These are phyloP conservation scores for Tetrahymena thermophila DNA, from an alignment of 73 alveolate genomes.

Conservation along the genomic window DNA sequence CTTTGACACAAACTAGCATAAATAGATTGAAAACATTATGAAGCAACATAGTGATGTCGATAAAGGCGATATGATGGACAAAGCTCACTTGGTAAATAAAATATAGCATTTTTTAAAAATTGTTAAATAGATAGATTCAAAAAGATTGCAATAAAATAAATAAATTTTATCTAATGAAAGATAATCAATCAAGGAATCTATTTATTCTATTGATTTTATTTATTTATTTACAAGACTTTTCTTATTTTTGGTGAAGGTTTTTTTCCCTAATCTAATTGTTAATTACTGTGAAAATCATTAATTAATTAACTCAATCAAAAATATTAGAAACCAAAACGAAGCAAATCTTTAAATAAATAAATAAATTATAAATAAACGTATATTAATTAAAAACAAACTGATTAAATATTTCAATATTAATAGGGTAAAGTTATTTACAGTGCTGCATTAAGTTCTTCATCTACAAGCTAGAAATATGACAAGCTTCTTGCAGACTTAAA, in stretches of 20 bases:
- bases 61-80: not conserved
- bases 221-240: too few relatives aligned
- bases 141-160: not conserved
- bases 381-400: not conserved
- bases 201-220: too few relatives aligned
- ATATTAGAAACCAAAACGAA: too few relatives aligned
- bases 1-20: not conserved
- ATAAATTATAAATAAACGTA: not conserved
- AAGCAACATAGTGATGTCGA: not conserved
- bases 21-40: not conserved
- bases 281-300: too few relatives aligned
- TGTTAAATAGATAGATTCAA: too few relatives aligned
- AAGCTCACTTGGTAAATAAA: not conserved
- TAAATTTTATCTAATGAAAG: not conserved
- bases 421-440: not conserved
- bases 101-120: too few relatives aligned
- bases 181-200: too few relatives aligned
- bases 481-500: not conserved
- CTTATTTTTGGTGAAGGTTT: too few relatives aligned
- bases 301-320: too few relatives aligned
- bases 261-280: too few relatives aligned
- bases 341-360: not conserved
- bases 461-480: not conserved
- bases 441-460: not conserved
- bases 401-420: not conserved